Conservation (phyloP, 108 stramenopile species). For the Skeletonema potamos region DNA sequence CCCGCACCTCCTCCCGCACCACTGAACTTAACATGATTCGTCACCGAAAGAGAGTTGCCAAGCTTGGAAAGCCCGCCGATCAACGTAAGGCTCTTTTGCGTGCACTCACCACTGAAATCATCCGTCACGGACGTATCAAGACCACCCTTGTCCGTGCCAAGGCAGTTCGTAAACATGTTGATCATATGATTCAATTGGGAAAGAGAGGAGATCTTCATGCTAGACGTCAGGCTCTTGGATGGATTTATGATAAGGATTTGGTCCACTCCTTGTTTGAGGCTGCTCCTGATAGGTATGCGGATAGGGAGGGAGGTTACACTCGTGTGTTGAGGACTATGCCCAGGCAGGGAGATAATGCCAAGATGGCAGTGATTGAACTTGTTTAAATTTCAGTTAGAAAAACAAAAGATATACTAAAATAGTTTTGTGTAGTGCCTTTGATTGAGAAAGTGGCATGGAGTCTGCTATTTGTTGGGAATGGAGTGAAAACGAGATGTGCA, state of each 20-base stretch:
- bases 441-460: neutral
- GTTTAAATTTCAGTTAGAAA: slow-evolving; percentile 61
- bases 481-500: neutral
- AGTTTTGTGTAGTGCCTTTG: neutral
- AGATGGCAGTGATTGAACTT: slow-evolving; percentile 96
- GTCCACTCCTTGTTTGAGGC: slow-evolving; percentile 95
- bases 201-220: slow-evolving; percentile 95
- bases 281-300: slow-evolving; percentile 91
- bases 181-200: slow-evolving; percentile 94
- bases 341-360: slow-evolving; percentile 95
- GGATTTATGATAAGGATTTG: slow-evolving; percentile 96
- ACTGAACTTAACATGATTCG: slow-evolving; percentile 63
- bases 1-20: slow-evolving; percentile 23
- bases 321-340: slow-evolving; percentile 93
- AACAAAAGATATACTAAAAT: slow-evolving; percentile 4
- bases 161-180: slow-evolving; percentile 93
- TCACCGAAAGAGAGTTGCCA: slow-evolving; percentile 80
- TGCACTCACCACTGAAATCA: slow-evolving; percentile 93
- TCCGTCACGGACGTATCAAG: slow-evolving; percentile 97
- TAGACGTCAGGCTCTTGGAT: slow-evolving; percentile 91
- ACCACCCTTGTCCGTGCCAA: slow-evolving; percentile 93
- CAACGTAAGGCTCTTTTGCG: slow-evolving; percentile 98
- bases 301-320: slow-evolving; percentile 89
- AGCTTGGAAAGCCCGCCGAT: slow-evolving; percentile 92
- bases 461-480: neutral